These are phyloP conservation scores for Leccinum variabile DNA, from an alignment of 1,284 basidiomycete species.

Conservation along the genomic window DNA sequence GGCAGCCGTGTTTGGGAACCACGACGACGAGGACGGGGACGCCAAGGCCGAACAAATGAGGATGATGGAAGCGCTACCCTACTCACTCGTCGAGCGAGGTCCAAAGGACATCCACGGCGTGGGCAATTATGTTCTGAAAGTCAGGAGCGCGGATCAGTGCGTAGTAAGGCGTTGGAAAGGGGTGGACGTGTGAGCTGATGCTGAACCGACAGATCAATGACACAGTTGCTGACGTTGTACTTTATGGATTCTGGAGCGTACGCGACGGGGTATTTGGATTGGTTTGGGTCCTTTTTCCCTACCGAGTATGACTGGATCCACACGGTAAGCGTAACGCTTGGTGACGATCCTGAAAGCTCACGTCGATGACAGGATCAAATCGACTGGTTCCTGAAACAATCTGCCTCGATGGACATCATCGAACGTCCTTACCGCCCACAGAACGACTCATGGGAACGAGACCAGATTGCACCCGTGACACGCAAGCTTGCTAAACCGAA, in stretches of 20 bases:
- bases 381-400: constrained; percentile 85
- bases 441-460: constrained; percentile 59
- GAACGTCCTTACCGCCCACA: constrained; percentile 82
- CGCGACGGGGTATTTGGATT: constrained; percentile 56
- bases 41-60: constrained; percentile 64
- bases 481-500: constrained; percentile 82
- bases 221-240: constrained; percentile 86
- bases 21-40: constrained; percentile 77
- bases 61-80: constrained; percentile 79
- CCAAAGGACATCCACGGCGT: constrained; percentile 83
- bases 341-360: not conserved
- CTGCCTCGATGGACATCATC: constrained; percentile 68
- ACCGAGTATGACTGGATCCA: constrained; percentile 84
- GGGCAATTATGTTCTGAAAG: constrained; percentile 83
- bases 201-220: constrained; percentile 61
- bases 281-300: constrained; percentile 58
- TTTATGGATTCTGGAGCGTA: constrained; percentile 91
- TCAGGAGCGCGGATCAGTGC: constrained; percentile 72
- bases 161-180: constrained; percentile 7
- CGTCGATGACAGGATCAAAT: constrained; percentile 60
- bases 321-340: constrained; percentile 39
- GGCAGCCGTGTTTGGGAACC: constrained; percentile 92
- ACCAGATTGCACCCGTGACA: constrained; percentile 54
- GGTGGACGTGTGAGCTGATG: constrained; percentile 8
- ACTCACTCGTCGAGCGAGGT: constrained; percentile 77